These are phyloP conservation scores for Gentiana straminea DNA, from an alignment of 257 asterid genomes.

Conservation along the genomic window DNA sequence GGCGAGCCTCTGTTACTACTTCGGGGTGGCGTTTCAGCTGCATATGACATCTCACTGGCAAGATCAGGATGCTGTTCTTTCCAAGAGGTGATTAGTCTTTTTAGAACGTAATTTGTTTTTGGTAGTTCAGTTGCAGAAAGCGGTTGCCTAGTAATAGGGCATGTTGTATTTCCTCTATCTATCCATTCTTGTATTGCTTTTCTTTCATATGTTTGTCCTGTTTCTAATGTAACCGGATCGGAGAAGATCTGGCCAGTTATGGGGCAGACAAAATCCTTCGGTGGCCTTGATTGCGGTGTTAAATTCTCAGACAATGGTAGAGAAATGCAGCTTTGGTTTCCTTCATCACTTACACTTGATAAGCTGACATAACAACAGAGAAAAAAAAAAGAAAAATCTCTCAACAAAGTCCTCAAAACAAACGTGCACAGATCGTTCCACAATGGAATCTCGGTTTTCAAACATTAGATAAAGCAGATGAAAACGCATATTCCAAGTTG, in stretches of 20 bases:
- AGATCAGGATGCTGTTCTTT: slow-evolving; percentile 73
- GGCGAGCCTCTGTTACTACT: slow-evolving; percentile 18
- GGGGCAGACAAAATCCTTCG: slow-evolving; percentile 81
- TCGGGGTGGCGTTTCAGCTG: slow-evolving; percentile 29
- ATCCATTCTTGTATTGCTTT: slow-evolving; percentile 91
- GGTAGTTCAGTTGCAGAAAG: slow-evolving; percentile 62
- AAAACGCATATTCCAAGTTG: too few species aligned
- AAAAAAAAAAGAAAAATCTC: slow-evolving; percentile 5
- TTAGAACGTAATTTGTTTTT: slow-evolving; percentile 72
- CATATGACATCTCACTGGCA: slow-evolving; percentile 52
- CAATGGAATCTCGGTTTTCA: too few species aligned
- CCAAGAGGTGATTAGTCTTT: slow-evolving; percentile 74
- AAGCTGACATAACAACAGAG: slow-evolving; percentile 23
- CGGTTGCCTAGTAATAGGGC: slow-evolving; percentile 79
- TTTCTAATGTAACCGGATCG: slow-evolving; percentile 81
- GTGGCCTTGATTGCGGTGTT: slow-evolving; percentile 76
- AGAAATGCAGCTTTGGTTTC: slow-evolving; percentile 37
- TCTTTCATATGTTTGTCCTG: slow-evolving; percentile 84
- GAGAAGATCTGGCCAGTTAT: slow-evolving; percentile 71
- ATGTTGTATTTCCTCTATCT: slow-evolving; percentile 70
- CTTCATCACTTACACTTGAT: slow-evolving; percentile 37
- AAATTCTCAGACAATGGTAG: slow-evolving; percentile 47
- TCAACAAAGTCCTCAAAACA: not conserved
- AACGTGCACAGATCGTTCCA: too few species aligned
- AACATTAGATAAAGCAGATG: too few species aligned